Evolutionary conservation across 2,329 filamentous ascomycete genomes (phyloP), one percentile per base, ranked within the genome.

Genomic region (Elsinoe necatrix): DNA sequence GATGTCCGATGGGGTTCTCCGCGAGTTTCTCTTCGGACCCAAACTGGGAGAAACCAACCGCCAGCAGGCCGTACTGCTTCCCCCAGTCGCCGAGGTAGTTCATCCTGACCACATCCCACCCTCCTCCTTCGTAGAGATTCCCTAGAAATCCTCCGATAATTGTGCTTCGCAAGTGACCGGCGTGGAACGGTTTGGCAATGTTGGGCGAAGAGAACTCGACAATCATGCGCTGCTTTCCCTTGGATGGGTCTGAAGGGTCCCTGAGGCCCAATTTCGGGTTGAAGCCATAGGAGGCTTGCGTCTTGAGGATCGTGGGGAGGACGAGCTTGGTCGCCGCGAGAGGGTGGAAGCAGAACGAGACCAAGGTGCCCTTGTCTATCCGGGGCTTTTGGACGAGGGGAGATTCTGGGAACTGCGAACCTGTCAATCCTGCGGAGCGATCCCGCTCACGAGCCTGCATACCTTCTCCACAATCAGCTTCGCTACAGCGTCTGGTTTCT

Each of bases 171-270:
- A 90, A 74, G 72, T 91, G 86, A 4, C 83, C 84, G 20, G 84
- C 84, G 66, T 87, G 83, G 71, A 90, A 89, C 20, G 85, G 87
- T 72, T 92, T 92, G 45, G 88, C 88, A 59, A 93, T 90, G 69
- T 93, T 93, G 52, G 89, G 88, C 6, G 86, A 90, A 6, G 85
- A 89, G 71, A 92, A 93, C 66, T 93, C 88, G 64, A 93, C 80
- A 54, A 93, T 80, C 43, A 85, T 77, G 64, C 78, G 80, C 76
- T 88, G 88, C 64, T 75, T 76, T 60, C 80, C 82, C 58, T 78
- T 75, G 54, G 74, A 77, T 6, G 81, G 77, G 66, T 88, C 79
- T 20, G 75, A 72, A 35, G 80, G 77, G 65, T 89, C 82, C 61
- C 77, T 78, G 21, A 84, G 74, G 16, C 84, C 84, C 35, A 78